Base-by-base conservation (phyloP, 805 yeast genomes). In the Ogataea philodendri region DNA sequence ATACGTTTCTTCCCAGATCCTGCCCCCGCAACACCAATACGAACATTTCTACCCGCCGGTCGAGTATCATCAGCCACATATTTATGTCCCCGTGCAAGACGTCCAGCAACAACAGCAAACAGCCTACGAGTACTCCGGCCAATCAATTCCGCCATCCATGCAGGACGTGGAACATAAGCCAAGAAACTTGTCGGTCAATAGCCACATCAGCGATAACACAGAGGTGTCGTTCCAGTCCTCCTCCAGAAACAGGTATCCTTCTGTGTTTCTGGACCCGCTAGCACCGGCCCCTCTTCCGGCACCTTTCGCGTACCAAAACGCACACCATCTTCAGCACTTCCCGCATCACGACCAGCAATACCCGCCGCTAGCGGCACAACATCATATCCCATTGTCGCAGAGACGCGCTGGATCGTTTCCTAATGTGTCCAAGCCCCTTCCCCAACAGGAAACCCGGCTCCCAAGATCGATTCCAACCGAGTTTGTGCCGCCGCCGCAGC, bases 211-310 rank as follows among this genome's bases (percentile, higher is more conserved):
- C 32, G 60, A 46, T 38, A 29, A 33, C 27, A 48, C 51, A 21
- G 52, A 46, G 25, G 53, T 53, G 15, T 49, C 55, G 4, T 54
- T 51, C 24, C 57, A 47, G 31, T 46, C 56, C 7, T 37, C 51
- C 4, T 44, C 57, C 15, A 56, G 71, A 33, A 69, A 60, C 22
- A 52, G 78, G 42, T 61, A 66, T 37, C 76, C 76, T 4, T 71
- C 76, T 8, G 56, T 72, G 23, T 60, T 69, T 21, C 57, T 62
- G 35, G 79, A 73, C 44, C 79, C 79, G 1, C 59, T 72, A 37
- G 72, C 74, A 2, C 68, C 73, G 1, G 63, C 51, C 3, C 69
- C 70, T 9, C 37, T 32, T 15, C 32, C 19, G 9, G 22, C 23
- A n/a, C 36, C 30, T 6, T 28, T 15, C 10, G 33, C 31, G 7